A percentile compares a stretch with the other conserved stretches of the same genome.
phyloP scores from a whole-genome alignment of 306 rosid genomes.

The Dicorynia guianensis region DNA sequence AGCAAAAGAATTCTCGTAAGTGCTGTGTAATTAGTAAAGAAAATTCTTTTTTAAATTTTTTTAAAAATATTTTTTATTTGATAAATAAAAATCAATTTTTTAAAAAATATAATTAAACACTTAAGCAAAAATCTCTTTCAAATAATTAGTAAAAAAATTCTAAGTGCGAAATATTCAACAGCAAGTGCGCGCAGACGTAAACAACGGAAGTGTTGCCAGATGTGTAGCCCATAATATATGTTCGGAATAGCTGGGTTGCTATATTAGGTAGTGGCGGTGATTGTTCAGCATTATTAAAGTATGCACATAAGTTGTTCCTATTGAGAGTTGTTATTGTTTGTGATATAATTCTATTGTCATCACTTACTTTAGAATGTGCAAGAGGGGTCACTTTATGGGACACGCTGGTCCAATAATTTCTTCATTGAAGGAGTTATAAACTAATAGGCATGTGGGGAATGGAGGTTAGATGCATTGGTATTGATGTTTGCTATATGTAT shows the following conservation, averaged over 20 bases:
- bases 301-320: neutral
- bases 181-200: neutral
- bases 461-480: neutral
- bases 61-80: no score
- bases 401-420: no score
- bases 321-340: constrained; percentile 10
- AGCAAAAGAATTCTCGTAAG: no score
- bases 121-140: no score
- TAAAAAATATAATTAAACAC: no score
- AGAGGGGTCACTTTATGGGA: neutral
- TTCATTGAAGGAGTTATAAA: no score
- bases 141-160: no score
- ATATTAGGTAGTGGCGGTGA: neutral
- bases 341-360: neutral
- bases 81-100: no score
- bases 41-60: no score
- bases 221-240: neutral
- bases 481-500: no score
- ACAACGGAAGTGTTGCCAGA: neutral
- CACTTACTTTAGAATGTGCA: neutral
- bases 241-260: neutral
- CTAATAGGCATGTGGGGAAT: neutral
- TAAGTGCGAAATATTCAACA: neutral
- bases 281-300: neutral
- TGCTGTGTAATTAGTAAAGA: no score